Conservation (phyloP, 2,329 filamentous ascomycete genomes). For the Alternaria gaisen region DNA sequence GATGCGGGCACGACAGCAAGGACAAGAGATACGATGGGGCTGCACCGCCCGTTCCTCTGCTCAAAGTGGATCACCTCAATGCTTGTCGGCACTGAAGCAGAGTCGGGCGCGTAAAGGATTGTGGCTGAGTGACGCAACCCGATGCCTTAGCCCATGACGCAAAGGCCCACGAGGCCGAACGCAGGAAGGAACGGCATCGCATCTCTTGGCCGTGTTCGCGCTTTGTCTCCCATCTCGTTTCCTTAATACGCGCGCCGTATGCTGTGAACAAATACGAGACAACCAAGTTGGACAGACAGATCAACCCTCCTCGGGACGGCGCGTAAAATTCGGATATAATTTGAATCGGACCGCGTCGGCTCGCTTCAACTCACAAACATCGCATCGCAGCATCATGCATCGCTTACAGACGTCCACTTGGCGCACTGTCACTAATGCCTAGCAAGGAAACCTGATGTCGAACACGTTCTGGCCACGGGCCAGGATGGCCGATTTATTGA, state of each 20-base stretch:
- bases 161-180: slow-evolving; percentile 9
- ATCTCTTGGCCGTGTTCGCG: slow-evolving; percentile 19
- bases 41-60: slow-evolving; percentile 22
- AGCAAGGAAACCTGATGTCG: slow-evolving; percentile 4
- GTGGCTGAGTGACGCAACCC: slow-evolving; percentile 36
- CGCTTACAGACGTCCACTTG: slow-evolving; percentile 15
- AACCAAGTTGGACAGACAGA: not conserved
- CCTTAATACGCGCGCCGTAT: not conserved
- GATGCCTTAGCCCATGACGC: slow-evolving; percentile 25
- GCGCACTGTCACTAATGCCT: slow-evolving; percentile 5
- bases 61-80: slow-evolving; percentile 22
- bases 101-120: slow-evolving; percentile 25
- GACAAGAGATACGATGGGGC: slow-evolving; percentile 18
- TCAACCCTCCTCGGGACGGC: not conserved
- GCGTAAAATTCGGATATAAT: not conserved
- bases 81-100: slow-evolving; percentile 28
- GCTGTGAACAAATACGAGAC: not conserved
- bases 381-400: not conserved
- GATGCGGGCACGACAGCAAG: slow-evolving; percentile 16
- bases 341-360: not conserved
- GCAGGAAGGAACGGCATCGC: slow-evolving; percentile 26
- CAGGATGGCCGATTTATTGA: slow-evolving; percentile 3
- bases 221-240: slow-evolving; percentile 2
- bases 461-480: slow-evolving; percentile 11
- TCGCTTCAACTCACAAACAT: not conserved